Evolutionary conservation across 805 yeast species (phyloP), one percentile per base, ranked within the genome.

Genomic region (Blastobotrys parvus): DNA sequence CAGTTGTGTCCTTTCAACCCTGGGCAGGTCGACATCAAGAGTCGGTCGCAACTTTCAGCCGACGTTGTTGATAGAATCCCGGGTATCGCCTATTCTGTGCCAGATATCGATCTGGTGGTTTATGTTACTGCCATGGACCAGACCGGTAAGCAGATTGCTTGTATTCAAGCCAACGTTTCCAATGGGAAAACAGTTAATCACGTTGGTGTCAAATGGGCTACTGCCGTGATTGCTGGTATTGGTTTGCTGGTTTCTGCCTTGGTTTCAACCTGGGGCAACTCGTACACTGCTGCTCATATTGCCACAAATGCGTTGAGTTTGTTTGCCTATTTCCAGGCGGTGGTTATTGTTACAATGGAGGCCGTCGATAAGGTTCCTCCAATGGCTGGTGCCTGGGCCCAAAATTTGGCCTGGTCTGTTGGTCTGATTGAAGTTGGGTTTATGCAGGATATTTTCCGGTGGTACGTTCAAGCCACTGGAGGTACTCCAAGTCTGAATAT

Each of bases 381-480:
- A 15, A 86, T 89, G 56, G 96, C 95, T 6, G 73, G 83, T 10
- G 79, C 95, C 7, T 89, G 97, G 97, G 70, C 88, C 4, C 94
- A 85, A 61, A 88, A 89, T 58, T 69, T 89, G 56, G 88, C 87
- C 22, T 89, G 97, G 97, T 85, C 95, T 1, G 84, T 89, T 83
- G 97, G 97, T 2, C 70, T 89, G 46, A 85, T 89, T 53, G 70
- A 81, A 59, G 74, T 83, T 33, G 55, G 58, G 2, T 89, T 88
- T 59, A 84, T 89, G 95, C 95, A 89, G 63, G 64, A 71, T 41
- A 84, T 87, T 52, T 82, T 92, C 51, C 73, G 82, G 58, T 90
- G 98, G 98, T 90, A 90, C 61, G 80, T 90, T 43, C 96, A 89
- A 65, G 70, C 92, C 22, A 88, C 97, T 1, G 97, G 97, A 39